A percentile compares a stretch with the other conserved stretches of the same genome.
phyloP scores from a whole-genome alignment of 73 alveolate genomes.

The Paramecium tetraurelia region DNA sequence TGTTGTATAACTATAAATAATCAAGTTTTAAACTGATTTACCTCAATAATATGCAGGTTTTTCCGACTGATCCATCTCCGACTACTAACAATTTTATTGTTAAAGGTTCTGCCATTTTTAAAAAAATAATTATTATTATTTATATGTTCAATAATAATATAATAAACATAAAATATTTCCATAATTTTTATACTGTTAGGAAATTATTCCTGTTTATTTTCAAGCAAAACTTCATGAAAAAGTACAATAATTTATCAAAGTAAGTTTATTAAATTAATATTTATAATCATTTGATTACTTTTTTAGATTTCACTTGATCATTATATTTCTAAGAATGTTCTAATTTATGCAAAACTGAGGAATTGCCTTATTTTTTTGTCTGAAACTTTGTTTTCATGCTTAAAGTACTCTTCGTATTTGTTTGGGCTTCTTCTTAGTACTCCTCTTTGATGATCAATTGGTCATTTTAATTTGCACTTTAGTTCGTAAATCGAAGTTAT shows the following conservation, averaged over 20 bases:
- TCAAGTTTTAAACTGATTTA: background rate
- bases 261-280: background rate
- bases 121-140: background rate
- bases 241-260: background rate
- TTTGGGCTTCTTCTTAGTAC: background rate
- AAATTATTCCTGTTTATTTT: background rate
- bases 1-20: slow-evolving; percentile 49
- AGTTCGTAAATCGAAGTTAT: background rate
- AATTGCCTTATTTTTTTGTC: background rate
- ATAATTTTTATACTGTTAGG: background rate
- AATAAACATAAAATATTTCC: background rate
- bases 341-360: background rate
- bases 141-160: background rate
- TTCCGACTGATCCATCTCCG: slow-evolving; percentile 84
- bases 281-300: background rate
- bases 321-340: background rate
- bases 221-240: background rate
- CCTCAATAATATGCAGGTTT: slow-evolving; percentile 74
- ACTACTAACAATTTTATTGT: slow-evolving; percentile 71
- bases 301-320: background rate
- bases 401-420: background rate
- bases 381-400: background rate
- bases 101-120: slow-evolving; percentile 24
- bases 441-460: background rate
- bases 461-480: background rate